Evolutionary conservation across 2,329 filamentous ascomycete genomes (phyloP), one percentile per base, ranked within the genome.

Genomic region (Thermomyces lanuginosus): DNA sequence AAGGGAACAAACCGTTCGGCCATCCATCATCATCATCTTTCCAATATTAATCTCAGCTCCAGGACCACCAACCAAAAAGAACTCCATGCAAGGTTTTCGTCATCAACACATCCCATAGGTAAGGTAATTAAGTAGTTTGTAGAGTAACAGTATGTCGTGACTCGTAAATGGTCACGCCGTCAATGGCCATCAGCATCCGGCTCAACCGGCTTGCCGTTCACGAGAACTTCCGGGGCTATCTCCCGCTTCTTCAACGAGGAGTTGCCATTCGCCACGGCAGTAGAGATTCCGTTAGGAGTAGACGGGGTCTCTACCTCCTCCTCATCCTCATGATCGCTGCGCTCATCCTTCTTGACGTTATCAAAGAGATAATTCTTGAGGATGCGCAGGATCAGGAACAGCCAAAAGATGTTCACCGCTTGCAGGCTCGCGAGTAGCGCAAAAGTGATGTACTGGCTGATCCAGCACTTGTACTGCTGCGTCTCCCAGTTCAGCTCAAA

Each of bases 401-500:
- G 45, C 51, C 57, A 60, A 32, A 60, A 56, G 24, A 61, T 42
- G 22, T 60, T 61, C 16, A 61, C 53, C 9, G 52, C 49, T 36
- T 62, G 58, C 21, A 62, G 42, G 35, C 51, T 49, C 16, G 51
- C 54, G 3, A 62, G 50, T 24, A 60, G 38, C 14, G 43, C 40
- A 27, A 62, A 59, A 0, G 56, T 59, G 32, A 60, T 60, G 31
- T 51, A 50, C 32, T 60, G 56, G 38, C 53, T 56, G 41, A 60
- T 55, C 53, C 53, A 57, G 41, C 56, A 60, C 38, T 60, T 60
- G 38, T 60, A 60, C 33, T 60, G 56, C 29, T 58, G 50, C 2
- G 56, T 58, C 34, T 60, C 58, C 59, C 59, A 62, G 41, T 61
- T 55, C 24, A 60, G 43, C 26, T 56, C 50, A 34, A 56, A 60